Base-by-base conservation (phyloP, 139 green algal species). In the Picochlorum sp. region DNA sequence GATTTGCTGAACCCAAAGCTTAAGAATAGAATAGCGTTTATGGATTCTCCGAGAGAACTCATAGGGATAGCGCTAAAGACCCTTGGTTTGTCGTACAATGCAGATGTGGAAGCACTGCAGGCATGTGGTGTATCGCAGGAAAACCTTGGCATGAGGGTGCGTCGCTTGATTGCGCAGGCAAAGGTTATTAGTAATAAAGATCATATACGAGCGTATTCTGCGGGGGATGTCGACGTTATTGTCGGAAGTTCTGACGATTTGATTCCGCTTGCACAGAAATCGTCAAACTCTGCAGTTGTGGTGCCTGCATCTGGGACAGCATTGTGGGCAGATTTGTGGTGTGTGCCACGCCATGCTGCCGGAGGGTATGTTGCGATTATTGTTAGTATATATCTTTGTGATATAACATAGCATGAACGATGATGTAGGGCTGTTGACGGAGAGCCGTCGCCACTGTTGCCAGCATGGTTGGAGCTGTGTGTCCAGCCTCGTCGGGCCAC, bases 1-100 rank as follows among this genome's bases (percentile, higher is more conserved):
- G 88, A 96, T 73, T 79, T 95, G 62, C 74, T 92, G 70, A 78
- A 85, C 65, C 83, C 88, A 8, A n/a, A 52, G 15, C 70, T 94
- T 8, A 51, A 50, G 13, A 79, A 83, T 9, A 49, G 75, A 18
- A 50, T 96, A 4, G 88, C 73, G 13, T 84, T 94, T 23, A 50
- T 81, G 2, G 83, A 95, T 20, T 85, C 74, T 1, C 72, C 80
- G 1, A 57, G 89, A 41, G 87, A 96, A 60, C 70, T 96, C 52
- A 49, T 96, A 9, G 88, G 79, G 6, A 75, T 81, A 2, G 84
- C 78, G 4, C 54, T 96, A 3, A 88, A 86, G 50, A 80, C 80
- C 1, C 59, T 87, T 7, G 75, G 78, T 7, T 45, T 83, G 16
- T 41, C 45, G 18, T 80, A 74, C 50, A 88, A 88, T 65, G 37